Conservation (phyloP, 352 stramenopile genomes). For the Pythium aristosporum region DNA sequence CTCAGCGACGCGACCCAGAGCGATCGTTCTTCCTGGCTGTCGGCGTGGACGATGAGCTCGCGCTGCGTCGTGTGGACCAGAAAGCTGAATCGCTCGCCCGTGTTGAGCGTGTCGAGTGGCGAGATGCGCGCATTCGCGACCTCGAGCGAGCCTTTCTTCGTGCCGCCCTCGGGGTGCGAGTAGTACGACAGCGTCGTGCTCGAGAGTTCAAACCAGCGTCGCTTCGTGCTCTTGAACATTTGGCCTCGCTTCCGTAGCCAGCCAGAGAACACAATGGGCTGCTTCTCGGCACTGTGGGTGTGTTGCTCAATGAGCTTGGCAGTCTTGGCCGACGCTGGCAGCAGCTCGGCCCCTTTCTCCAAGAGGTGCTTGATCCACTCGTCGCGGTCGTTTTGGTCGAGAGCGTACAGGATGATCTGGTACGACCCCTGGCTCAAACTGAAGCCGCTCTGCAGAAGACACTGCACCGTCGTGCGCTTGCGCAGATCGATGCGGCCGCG, state of each 20-base stretch:
- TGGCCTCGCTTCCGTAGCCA: slow-evolving; percentile 85
- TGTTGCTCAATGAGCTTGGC: slow-evolving; percentile 58
- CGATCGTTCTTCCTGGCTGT: slow-evolving; percentile 82
- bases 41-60: slow-evolving; percentile 73
- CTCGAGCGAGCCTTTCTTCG: slow-evolving; percentile 72
- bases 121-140: slow-evolving; percentile 56
- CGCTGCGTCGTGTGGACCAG: slow-evolving; percentile 57
- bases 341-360: slow-evolving; percentile 64
- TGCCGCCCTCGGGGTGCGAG: slow-evolving; percentile 67
- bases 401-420: slow-evolving; percentile 78
- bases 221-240: slow-evolving; percentile 86
- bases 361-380: slow-evolving; percentile 82
- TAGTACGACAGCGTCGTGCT: slow-evolving; percentile 72
- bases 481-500: slow-evolving; percentile 70
- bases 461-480: slow-evolving; percentile 63
- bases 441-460: slow-evolving; percentile 73
- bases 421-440: slow-evolving; percentile 70
- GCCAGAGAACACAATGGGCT: slow-evolving; percentile 65
- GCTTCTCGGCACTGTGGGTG: slow-evolving; percentile 49
- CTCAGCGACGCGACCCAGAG: slow-evolving; percentile 75
- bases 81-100: slow-evolving; percentile 80
- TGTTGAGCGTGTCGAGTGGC: slow-evolving; percentile 76
- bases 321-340: slow-evolving; percentile 54
- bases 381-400: slow-evolving; percentile 74
- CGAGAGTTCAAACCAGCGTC: slow-evolving; percentile 83